Conservation (phyloP, 2,329 filamentous ascomycete species). For the Hirsutella minnesotensis region DNA sequence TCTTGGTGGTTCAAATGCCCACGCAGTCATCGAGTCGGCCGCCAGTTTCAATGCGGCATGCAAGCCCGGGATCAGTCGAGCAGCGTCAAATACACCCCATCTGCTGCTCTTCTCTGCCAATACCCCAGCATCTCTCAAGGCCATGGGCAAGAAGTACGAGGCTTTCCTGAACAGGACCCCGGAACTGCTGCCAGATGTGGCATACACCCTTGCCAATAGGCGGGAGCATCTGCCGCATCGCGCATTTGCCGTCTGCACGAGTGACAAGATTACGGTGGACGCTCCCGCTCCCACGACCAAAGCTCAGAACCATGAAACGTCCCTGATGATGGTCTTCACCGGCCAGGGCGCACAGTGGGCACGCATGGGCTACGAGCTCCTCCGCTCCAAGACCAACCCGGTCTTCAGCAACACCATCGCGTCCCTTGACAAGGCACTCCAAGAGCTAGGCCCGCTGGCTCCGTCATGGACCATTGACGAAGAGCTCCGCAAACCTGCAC, state of each 20-base stretch:
- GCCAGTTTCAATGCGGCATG: not conserved
- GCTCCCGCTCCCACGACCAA: not conserved
- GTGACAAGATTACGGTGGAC: not conserved
- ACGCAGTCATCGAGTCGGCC: slow-evolving; percentile 13
- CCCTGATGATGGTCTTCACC: slow-evolving; percentile 13
- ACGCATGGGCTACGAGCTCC: slow-evolving; percentile 11
- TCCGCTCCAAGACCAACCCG: slow-evolving; percentile 4
- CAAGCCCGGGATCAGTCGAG: rapidly evolving
- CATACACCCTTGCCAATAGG: not conserved
- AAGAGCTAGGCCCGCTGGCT: not conserved
- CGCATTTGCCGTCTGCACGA: not conserved
- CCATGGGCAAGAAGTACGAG: slow-evolving; percentile 13
- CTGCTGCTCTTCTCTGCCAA: not conserved
- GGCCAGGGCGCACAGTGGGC: slow-evolving; percentile 21
- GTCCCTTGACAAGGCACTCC: not conserved
- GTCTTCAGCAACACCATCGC: not conserved
- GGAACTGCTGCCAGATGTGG: not conserved
- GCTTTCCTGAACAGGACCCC: not conserved
- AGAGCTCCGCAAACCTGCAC: not conserved
- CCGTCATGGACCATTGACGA: not conserved
- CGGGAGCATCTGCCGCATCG: not conserved
- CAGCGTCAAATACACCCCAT: not conserved
- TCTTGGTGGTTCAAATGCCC: slow-evolving; percentile 29
- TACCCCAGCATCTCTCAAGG: not conserved
- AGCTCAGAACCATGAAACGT: not conserved